Evolutionary conservation across 768 basidiomycete genomes (phyloP).

Genomic region (Tremella yokohamensis): DNA sequence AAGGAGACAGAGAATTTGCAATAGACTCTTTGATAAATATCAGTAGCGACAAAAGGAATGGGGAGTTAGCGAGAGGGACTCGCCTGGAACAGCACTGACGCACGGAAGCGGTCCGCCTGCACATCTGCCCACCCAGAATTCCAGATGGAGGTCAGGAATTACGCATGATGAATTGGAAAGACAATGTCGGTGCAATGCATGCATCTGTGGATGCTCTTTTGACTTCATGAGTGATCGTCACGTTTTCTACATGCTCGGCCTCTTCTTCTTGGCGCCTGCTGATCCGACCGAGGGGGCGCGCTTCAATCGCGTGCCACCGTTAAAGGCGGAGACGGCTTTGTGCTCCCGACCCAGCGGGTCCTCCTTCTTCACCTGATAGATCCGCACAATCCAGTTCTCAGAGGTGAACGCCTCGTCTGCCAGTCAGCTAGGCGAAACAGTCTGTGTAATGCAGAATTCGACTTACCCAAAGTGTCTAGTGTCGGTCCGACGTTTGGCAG

Average conservation of each 20-base stretch:
- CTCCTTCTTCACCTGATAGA: conserved; percentile 92
- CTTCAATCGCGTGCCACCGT: conserved; percentile 83
- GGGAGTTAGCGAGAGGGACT: no score
- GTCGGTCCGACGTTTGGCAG: conserved; percentile 73
- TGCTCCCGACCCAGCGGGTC: conserved; percentile 85
- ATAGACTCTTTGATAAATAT: no score
- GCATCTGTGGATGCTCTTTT: no score
- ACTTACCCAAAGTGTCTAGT: conserved; percentile 80
- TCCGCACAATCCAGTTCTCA: conserved; percentile 99
- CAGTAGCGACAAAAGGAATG: no score
- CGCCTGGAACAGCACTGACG: no score
- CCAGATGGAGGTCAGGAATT: no score
- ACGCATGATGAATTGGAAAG: no score
- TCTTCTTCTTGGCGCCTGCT: conserved; percentile 25
- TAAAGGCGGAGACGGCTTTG: conserved; percentile 80
- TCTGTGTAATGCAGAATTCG: neutral
- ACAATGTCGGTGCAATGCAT: no score
- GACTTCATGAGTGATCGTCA: no score
- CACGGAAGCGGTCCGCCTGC: no score
- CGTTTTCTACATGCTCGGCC: conserved; percentile 20
- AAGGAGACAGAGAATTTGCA: no score
- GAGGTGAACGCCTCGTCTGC: conserved; percentile 96
- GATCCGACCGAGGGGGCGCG: conserved; percentile 39
- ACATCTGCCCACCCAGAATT: no score
- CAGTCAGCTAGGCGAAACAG: neutral